Conservation (phyloP, 1,139 yeast species). For the Diutina catenulata region DNA sequence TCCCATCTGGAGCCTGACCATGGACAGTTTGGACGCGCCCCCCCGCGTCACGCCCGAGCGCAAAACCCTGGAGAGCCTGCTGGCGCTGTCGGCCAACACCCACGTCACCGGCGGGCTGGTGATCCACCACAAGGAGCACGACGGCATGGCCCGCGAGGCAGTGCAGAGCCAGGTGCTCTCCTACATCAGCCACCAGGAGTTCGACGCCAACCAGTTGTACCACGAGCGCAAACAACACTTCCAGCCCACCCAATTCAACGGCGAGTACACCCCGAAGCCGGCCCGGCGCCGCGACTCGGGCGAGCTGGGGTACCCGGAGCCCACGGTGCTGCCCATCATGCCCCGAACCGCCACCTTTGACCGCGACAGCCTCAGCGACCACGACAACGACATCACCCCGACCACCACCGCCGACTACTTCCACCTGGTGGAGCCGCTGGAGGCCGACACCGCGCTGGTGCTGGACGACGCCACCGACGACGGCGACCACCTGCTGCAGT, state of each 20-base stretch:
- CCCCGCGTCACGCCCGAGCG: not conserved
- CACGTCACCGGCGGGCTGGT: conserved; percentile 3
- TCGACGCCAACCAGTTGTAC: conserved; percentile 25
- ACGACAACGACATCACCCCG: not conserved
- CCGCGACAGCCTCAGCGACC: conserved; percentile 6
- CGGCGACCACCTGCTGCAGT: conserved; percentile 5
- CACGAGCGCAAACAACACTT: conserved; percentile 23
- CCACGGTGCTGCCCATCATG: conserved; percentile 11
- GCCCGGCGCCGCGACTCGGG: not conserved
- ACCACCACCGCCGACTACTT: not conserved
- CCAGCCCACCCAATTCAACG: conserved; percentile 22
- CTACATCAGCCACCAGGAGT: conserved; percentile 16
- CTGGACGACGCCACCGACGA: conserved; percentile 4
- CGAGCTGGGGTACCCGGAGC: conserved; percentile 3
- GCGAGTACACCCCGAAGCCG: conserved; percentile 9
- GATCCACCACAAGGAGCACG: conserved; percentile 1
- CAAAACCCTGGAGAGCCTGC: not conserved
- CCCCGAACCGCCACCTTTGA: not conserved
- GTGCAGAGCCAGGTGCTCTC: conserved; percentile 14
- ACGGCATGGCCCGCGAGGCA: conserved; percentile 2
- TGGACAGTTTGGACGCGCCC: conserved; percentile 4
- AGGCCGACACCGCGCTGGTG: not conserved
- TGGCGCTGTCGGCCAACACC: conserved; percentile 3
- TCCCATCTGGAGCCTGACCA: too few relatives aligned
- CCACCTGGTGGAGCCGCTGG: conserved; percentile 2